Evolutionary conservation across 805 yeast genomes (phyloP).

Genomic region (Saccharomyces kudriavzevii): DNA sequence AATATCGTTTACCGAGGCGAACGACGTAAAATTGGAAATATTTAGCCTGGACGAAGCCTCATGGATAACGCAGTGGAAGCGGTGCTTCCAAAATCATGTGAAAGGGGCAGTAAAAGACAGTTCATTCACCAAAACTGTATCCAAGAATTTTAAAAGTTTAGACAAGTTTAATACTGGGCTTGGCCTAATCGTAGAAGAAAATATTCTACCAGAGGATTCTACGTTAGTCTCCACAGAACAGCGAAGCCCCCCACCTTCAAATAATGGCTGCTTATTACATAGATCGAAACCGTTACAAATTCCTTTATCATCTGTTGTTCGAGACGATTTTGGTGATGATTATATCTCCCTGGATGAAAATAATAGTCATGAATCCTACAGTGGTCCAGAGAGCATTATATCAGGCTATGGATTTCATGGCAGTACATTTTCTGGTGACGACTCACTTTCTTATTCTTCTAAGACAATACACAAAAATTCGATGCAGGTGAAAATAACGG

Average conservation of each 20-base stretch:
- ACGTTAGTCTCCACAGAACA: neutral
- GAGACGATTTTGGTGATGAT: neutral
- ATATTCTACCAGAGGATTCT: neutral
- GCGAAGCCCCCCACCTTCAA: neutral
- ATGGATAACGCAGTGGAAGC: conserved; percentile 25
- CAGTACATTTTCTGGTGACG: neutral
- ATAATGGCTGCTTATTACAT: conserved; percentile 6
- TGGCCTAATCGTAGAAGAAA: neutral
- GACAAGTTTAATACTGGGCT: neutral
- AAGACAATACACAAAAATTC: neutral
- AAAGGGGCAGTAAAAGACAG: conserved; percentile 1
- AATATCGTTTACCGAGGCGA: conserved; percentile 19
- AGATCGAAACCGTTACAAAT: conserved; percentile 16
- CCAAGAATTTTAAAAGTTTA: neutral
- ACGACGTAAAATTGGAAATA: conserved; percentile 13
- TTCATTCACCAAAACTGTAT: neutral
- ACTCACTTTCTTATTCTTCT: neutral
- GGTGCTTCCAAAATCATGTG: conserved; percentile 11
- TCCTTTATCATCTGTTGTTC: conserved; percentile 9
- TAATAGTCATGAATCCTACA: neutral
- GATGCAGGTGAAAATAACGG: neutral
- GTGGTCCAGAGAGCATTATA: neutral
- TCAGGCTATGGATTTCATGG: neutral
- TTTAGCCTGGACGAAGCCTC: conserved; percentile 16
- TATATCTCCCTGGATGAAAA: neutral